Base-by-base conservation (phyloP, 176 grass and related monocot genomes). In the Triticum urartu region DNA sequence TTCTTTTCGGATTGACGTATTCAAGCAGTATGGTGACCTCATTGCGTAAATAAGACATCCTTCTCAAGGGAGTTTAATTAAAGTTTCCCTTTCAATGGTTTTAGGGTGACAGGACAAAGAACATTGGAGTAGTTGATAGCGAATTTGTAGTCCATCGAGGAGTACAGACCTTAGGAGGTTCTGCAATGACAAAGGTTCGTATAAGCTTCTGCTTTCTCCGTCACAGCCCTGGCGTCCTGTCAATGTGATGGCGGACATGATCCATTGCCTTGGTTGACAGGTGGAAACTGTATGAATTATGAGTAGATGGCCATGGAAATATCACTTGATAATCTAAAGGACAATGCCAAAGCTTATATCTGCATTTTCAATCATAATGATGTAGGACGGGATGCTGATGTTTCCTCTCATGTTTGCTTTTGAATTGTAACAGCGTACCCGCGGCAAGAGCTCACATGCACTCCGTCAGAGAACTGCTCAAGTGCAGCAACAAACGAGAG, bases 131-230 rank as follows among this genome's bases (percentile, higher is more conserved):
- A 34, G 85, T 94, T 75, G 94, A 99, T 87, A 92, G 90, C 87
- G 90, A 96, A 86, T 92, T 80, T 92, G 80, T 97, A 85, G 80
- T 97, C 65, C 94, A 97, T 81, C 80, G 91, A 87, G 94, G 92
- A 25, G 88, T 97, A 56, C 92, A 92, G 67, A 94, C 90, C 72
- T 75, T 97, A 72, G 94, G 92, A 87, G 92, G 92, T 64, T 85
- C 94, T 80, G 33, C 87, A 43, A 5, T 5, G 60, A 47, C 77
- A 66, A 93, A 91, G 91, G 94, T 95, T 74, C 83, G 91, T 87
- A 35, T 74, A 65, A 80, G 39, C 40, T 36, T 64, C 17, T 65
- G 24, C 58, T 85, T 89, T 52, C 68, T 48, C 64, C 80, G 34
- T 36, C 86, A 14, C 76, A 68, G 30, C 76, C 30, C 65, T 81